These are phyloP conservation scores for Ceratocystis cubensis DNA, from an alignment of 2,329 filamentous ascomycete genomes.

Conservation along the genomic window DNA sequence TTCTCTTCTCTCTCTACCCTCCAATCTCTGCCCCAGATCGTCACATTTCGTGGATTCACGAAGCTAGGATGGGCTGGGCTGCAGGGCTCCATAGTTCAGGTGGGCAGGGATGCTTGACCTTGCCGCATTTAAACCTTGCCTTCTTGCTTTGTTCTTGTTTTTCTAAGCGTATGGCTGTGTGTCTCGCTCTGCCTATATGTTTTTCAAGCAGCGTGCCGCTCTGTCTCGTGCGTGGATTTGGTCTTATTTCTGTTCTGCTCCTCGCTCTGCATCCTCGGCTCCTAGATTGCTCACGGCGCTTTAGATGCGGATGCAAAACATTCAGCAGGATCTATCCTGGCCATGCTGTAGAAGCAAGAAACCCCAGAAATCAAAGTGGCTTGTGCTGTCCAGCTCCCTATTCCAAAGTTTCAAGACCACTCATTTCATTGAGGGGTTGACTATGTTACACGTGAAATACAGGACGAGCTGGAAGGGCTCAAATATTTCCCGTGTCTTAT, in stretches of 20 bases:
- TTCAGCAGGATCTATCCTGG: not conserved
- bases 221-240: not conserved
- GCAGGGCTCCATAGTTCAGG: slow-evolving; percentile 12
- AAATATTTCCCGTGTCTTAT: not conserved
- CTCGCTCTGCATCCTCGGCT: not conserved
- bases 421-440: not conserved
- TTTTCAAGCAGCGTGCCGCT: not conserved
- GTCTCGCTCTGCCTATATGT: not conserved
- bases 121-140: not conserved
- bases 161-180: not conserved
- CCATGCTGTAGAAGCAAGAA: not conserved
- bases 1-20: not conserved
- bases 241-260: not conserved
- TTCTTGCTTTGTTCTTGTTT: not conserved
- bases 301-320: no score
- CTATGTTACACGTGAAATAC: slow-evolving; percentile 1
- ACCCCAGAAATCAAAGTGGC: not conserved
- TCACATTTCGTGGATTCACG: not conserved
- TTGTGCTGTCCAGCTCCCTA: not conserved
- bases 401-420: not conserved
- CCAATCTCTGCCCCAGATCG: not conserved
- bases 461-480: not conserved
- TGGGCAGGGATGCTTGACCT: not conserved
- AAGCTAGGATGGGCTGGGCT: not conserved
- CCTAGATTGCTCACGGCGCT: not conserved